Percentiles rank a stretch among this genome's conserved stretches.
Evolutionary conservation across 73 alveolate genomes (phyloP).

Genomic region (Halteria grandinella): DNA sequence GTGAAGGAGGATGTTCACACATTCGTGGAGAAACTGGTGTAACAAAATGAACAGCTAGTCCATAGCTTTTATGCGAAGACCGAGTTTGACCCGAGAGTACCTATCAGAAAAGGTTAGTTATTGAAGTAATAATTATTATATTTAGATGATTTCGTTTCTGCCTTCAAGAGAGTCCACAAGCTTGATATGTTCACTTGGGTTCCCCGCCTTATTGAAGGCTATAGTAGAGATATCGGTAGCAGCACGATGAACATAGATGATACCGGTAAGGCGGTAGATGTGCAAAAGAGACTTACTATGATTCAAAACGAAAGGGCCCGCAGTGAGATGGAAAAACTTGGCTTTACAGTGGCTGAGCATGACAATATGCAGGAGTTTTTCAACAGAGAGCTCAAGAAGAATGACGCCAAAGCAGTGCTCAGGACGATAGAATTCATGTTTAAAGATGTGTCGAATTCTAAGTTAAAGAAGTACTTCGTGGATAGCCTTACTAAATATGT

Average conservation of each 20-base stretch:
- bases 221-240: neutral
- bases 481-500: constrained; percentile 48
- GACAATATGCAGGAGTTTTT: constrained; percentile 48
- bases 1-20: constrained; percentile 7
- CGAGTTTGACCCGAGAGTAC: constrained; percentile 41
- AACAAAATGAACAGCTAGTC: no score
- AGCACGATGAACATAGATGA: constrained; percentile 54
- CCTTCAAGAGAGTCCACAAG: constrained; percentile 18
- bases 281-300: neutral
- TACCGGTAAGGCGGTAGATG: neutral
- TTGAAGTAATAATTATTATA: neutral
- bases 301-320: constrained; percentile 17
- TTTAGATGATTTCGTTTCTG: constrained; percentile 27
- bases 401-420: constrained; percentile 35
- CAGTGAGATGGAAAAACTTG: constrained; percentile 22
- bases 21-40: no score
- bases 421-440: neutral
- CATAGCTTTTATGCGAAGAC: constrained; percentile 52
- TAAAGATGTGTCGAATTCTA: constrained; percentile 23
- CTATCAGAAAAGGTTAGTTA: constrained; percentile 18
- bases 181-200: constrained; percentile 37
- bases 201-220: neutral
- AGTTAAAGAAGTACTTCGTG: constrained; percentile 33
- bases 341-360: constrained; percentile 3
- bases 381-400: constrained; percentile 16